Base-by-base conservation (phyloP, 2,329 filamentous ascomycete species). In the Verruconis gallopava region DNA sequence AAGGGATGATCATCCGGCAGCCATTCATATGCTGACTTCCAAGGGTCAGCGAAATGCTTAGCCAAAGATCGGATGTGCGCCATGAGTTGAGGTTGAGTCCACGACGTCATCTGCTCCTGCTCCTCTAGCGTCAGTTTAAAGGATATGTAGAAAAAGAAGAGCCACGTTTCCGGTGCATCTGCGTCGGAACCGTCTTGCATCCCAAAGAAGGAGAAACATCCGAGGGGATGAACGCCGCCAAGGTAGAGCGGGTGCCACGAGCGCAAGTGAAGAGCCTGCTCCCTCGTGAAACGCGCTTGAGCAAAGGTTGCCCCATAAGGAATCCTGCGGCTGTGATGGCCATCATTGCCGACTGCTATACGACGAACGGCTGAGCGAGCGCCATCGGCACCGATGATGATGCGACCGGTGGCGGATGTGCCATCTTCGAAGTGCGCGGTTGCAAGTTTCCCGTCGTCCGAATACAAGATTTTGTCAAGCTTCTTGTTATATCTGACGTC, bases 61-160 rank as follows among this genome's bases (percentile, higher is more conserved):
- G 57, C 55, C 14, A 61, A 56, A 21, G 60, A 53, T 38, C 65
- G 68, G 18, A 61, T 56, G 48, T 67, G 62, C 11, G 44, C 48
- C 3, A 67, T 48, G 15, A 63, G 50, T 47, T 64, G 52, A 2
- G 50, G 57, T 33, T 56, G 48, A 22, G 57, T 55, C 51, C 58
- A 61, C 46, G 49, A 54, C 11, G 51, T 53, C 33, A 61, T 62
- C 25, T 51, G 51, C 6, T 57, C 57, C 46, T 69, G 65, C 45
- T 67, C 59, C 40, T 66, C 58, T 1, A 62, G 20, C 22, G 50
- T 55, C 6, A 51, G 58, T 14, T 41, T 47, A 62, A 64, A 68
- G 9, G 65, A 68, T 39, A 69, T 63, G 49, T 70, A 70, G 53
- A 64, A 67, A 51, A 64, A 64, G 47, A 67, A 67, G 3, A 56